A percentile compares a stretch with the other conserved stretches of the same genome.
Evolutionary conservation across 768 basidiomycete species (phyloP).

Genomic region (Chiua virens): DNA sequence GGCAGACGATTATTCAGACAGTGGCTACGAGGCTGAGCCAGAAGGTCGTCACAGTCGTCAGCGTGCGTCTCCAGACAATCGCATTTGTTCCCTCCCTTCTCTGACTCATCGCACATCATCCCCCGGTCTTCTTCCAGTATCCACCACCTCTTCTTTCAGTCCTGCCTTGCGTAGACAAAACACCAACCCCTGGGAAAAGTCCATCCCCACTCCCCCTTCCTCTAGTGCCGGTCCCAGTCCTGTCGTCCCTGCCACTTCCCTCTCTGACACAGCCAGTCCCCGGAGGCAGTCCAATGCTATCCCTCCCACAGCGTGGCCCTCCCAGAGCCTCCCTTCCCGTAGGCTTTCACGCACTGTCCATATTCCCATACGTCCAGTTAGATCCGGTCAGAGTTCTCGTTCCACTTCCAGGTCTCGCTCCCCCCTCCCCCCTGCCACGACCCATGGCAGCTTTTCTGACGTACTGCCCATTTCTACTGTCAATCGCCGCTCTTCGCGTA

Average conservation of each 20-base stretch:
- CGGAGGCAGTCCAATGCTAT: constrained; percentile 59
- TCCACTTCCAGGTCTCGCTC: constrained; percentile 95
- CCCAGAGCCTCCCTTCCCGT: constrained; percentile 61
- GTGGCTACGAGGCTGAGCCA: constrained; percentile 76
- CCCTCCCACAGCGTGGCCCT: constrained; percentile 53
- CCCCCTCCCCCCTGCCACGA: constrained; percentile 73
- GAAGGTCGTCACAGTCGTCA: constrained; percentile 67
- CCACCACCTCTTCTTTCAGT: constrained; percentile 58
- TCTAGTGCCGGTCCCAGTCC: constrained; percentile 62
- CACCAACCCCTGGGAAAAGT: constrained; percentile 66
- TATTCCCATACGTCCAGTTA: constrained; percentile 63
- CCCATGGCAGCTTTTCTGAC: constrained; percentile 66
- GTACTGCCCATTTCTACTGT: constrained; percentile 43
- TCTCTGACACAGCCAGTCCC: constrained; percentile 65
- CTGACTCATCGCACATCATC: constrained; percentile 57
- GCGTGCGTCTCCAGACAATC: constrained; percentile 63
- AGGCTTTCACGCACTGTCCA: constrained; percentile 86
- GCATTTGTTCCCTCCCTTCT: constrained; percentile 35
- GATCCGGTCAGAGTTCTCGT: constrained; percentile 82
- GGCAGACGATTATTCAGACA: constrained; percentile 76
- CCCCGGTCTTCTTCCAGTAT: constrained; percentile 60
- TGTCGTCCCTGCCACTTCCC: constrained; percentile 54
- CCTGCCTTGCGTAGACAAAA: constrained; percentile 69
- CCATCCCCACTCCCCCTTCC: constrained; percentile 47
- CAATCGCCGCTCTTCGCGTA: constrained; percentile 78